phyloP scores from a whole-genome alignment of 2,329 filamentous ascomycete species.

The Esteya vermicola region DNA sequence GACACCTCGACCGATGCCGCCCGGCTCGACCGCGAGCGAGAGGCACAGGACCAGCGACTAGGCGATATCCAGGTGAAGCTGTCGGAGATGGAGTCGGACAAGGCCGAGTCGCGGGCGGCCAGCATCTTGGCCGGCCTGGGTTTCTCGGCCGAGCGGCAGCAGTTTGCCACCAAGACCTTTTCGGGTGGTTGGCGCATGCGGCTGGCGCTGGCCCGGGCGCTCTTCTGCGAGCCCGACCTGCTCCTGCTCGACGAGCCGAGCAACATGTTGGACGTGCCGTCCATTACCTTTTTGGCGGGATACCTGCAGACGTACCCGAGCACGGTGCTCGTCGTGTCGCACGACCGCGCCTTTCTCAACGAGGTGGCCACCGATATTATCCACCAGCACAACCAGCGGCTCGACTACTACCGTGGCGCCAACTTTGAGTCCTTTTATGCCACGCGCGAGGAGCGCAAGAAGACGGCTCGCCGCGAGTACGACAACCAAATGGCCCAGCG shows the following conservation, averaged over 20 bases:
- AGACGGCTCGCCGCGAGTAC: constrained; percentile 93
- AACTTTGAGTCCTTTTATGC: constrained; percentile 98
- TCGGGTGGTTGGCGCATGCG: constrained; percentile 99
- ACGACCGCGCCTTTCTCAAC: constrained; percentile 98
- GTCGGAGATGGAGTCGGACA: constrained; percentile 97
- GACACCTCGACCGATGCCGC: constrained; percentile 85
- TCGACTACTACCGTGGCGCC: constrained; percentile 96
- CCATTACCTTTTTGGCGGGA: constrained; percentile 92
- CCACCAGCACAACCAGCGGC: constrained; percentile 89
- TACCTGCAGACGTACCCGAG: constrained; percentile 91
- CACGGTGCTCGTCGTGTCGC: constrained; percentile 89
- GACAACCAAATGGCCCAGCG: constrained; percentile 95
- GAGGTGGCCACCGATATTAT: constrained; percentile 99
- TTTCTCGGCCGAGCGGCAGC: constrained; percentile 86
- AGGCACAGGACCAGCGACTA: constrained; percentile 79
- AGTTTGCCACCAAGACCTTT: constrained; percentile 90
- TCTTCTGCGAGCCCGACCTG: constrained; percentile 96
- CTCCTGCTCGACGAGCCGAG: constrained; percentile 96
- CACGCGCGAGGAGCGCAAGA: constrained; percentile 91
- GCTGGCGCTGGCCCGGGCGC: constrained; percentile 79
- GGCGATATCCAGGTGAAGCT: constrained; percentile 86
- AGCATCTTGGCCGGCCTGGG: constrained; percentile 94
- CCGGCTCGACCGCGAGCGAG: constrained; percentile 71
- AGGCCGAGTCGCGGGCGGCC: constrained; percentile 86
- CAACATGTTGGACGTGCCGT: constrained; percentile 99